Conservation (phyloP, 805 yeast genomes). For the Candida mattraensis region DNA sequence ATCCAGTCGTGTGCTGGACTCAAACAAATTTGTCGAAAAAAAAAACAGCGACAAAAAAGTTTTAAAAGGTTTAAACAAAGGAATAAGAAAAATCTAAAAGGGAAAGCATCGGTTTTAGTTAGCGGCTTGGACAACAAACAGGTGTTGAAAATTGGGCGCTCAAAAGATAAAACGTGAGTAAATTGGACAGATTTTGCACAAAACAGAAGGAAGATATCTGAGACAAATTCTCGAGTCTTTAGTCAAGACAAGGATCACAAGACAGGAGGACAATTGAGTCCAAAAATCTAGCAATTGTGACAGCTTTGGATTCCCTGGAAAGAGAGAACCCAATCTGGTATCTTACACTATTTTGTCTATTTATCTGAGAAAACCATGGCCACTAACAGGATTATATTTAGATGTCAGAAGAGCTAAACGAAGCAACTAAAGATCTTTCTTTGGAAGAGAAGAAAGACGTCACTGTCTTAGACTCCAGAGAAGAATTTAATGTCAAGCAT, state of each 20-base stretch:
- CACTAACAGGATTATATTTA: no score
- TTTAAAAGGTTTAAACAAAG: conserved; percentile 4
- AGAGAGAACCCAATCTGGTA: no score
- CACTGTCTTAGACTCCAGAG: conserved; percentile 59
- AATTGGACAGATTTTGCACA: background rate
- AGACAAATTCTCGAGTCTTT: no score
- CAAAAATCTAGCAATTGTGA: no score
- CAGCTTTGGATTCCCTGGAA: no score
- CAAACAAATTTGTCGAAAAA: conserved; percentile 16
- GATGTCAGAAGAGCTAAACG: conserved; percentile 36
- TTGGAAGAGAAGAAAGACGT: conserved; percentile 35
- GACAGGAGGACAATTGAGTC: background rate
- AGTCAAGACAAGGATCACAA: no score
- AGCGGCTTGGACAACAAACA: no score
- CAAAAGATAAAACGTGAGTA: conserved; percentile 9
- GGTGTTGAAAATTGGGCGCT: conserved; percentile 7
- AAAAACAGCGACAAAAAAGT: conserved; percentile 14
- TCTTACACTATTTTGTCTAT: no score
- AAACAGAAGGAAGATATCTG: background rate
- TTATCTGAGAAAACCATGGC: no score
- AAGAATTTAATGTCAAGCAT: conserved; percentile 75
- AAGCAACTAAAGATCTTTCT: conserved; percentile 35
- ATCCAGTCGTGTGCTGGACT: conserved; percentile 4
- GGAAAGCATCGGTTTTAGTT: no score
- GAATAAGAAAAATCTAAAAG: background rate